Base-by-base conservation (phyloP, 2,329 filamentous ascomycete genomes). In the Chaetothyriales sp. region DNA sequence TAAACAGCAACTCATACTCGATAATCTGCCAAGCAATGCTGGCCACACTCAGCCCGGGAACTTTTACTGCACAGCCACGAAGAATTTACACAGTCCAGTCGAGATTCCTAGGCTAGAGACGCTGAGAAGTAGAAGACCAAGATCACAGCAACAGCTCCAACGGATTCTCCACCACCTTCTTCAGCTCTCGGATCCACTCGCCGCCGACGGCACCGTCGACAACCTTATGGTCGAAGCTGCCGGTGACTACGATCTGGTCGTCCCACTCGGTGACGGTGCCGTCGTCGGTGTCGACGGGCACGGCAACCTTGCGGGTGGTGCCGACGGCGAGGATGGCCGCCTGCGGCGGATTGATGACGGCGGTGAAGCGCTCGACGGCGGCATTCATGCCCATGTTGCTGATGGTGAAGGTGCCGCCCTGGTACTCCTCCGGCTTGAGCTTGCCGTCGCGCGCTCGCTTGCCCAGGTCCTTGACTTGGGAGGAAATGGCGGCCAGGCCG, bases 321-420 rank as follows among this genome's bases (percentile, higher is more conserved):
- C 94, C 92, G 54, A 98, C 86, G 51, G 92, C 90, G 58, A 98
- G 78, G 69, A 98, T 98, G 66, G 82, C 85, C 51, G 92, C 86
- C 76, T 98, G 94, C 50, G 92, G 92, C 60, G 94, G 92, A 81
- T 98, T 98, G 79, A 98, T 95, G 66, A 98, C 86, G 61, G 92
- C 92, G 49, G 92, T 97, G 75, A 98, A 98, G 69, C 89, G 82
- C 73, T 97, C 89, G 58, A 98, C 84, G 48, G 92, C 90, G 47
- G 83, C 67, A 80, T 98, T 98, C 92, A 98, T 98, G 72, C 92
- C 92, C 92, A 98, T 94, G 82, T 98, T 98, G 75, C 87, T 94
- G 73, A 98, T 97, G 70, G 90, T 95, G 74, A 98, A 95, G 69
- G 88, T 94, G 69, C 92, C 92, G 52, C 92, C 92, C 78, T 95